phyloP scores from a whole-genome alignment of 2,329 filamentous ascomycete species.

The Pseudocercospora eumusae region DNA sequence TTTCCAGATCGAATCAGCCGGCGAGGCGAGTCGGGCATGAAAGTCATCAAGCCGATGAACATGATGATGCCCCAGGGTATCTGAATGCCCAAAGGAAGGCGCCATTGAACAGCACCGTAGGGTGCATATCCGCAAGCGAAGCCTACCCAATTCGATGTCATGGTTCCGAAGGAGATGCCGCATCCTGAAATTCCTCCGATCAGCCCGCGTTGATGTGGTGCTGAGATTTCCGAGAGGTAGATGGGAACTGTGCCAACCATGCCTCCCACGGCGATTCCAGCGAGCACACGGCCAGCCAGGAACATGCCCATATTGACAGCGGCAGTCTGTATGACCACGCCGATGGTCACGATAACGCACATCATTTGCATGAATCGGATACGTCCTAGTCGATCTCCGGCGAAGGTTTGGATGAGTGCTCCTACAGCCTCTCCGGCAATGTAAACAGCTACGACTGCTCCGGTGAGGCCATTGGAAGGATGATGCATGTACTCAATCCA shows the following conservation, averaged over 20 bases:
- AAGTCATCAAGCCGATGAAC: conserved; percentile 56
- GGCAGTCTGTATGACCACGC: conserved; percentile 56
- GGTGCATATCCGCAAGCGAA: conserved; percentile 57
- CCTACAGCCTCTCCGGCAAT: conserved; percentile 61
- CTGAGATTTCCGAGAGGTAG: conserved; percentile 58
- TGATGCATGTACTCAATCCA: conserved; percentile 62
- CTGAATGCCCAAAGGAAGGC: conserved; percentile 57
- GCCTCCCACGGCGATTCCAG: conserved; percentile 38
- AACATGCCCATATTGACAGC: conserved; percentile 49
- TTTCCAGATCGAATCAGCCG: conserved; percentile 56
- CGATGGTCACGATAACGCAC: conserved; percentile 58
- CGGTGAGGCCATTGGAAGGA: conserved; percentile 58
- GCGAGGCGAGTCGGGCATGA: conserved; percentile 59
- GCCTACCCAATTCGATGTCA: conserved; percentile 60
- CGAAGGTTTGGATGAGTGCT: conserved; percentile 52
- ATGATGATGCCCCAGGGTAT: conserved; percentile 59
- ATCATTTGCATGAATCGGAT: conserved; percentile 45
- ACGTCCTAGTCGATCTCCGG: conserved; percentile 53
- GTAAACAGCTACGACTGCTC: conserved; percentile 60
- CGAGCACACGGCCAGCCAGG: conserved; percentile 34
- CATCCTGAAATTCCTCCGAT: conserved; percentile 55
- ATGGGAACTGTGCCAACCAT: conserved; percentile 54
- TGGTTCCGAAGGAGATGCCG: conserved; percentile 58
- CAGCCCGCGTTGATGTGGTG: conserved; percentile 49
- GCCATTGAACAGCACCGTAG: conserved; percentile 57